Percentiles rank a stretch among this genome's conserved stretches.
Evolutionary conservation across 345 rosid species (phyloP).

Genomic region (Stellera chamaejasme): DNA sequence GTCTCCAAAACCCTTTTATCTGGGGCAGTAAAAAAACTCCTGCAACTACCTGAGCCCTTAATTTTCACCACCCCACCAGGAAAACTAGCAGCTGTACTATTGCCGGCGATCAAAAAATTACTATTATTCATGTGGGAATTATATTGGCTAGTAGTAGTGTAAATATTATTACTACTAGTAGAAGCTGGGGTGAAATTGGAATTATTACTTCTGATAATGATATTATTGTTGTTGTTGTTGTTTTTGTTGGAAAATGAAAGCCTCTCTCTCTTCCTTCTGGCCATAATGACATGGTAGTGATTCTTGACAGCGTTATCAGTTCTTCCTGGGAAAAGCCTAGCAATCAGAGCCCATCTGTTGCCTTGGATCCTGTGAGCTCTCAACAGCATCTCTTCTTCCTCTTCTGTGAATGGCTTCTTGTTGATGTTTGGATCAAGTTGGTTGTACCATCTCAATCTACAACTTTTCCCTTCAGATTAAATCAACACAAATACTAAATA

Average conservation of each 20-base stretch:
- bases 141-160: slow-evolving; percentile 16
- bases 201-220: background rate
- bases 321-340: slow-evolving; percentile 44
- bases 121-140: background rate
- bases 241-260: slow-evolving; percentile 13
- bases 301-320: slow-evolving; percentile 68
- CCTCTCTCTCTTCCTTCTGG: slow-evolving; percentile 38
- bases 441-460: slow-evolving; percentile 68
- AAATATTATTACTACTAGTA: slow-evolving; percentile 8
- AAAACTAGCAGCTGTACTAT: no score
- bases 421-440: slow-evolving; percentile 64
- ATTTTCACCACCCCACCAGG: background rate
- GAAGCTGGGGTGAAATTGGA: no score
- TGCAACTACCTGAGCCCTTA: slow-evolving; percentile 5
- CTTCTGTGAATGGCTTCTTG: slow-evolving; percentile 45
- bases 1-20: no score
- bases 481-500: background rate
- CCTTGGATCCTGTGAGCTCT: slow-evolving; percentile 49
- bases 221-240: no score
- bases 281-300: slow-evolving; percentile 60
- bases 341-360: slow-evolving; percentile 52
- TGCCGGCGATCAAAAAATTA: slow-evolving; percentile 10
- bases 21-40: slow-evolving; percentile 1
- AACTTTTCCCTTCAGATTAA: slow-evolving; percentile 39
- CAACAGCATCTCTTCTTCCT: slow-evolving; percentile 49